phyloP scores from a whole-genome alignment of 352 stramenopile genomes.

The Pythium dissimile region DNA sequence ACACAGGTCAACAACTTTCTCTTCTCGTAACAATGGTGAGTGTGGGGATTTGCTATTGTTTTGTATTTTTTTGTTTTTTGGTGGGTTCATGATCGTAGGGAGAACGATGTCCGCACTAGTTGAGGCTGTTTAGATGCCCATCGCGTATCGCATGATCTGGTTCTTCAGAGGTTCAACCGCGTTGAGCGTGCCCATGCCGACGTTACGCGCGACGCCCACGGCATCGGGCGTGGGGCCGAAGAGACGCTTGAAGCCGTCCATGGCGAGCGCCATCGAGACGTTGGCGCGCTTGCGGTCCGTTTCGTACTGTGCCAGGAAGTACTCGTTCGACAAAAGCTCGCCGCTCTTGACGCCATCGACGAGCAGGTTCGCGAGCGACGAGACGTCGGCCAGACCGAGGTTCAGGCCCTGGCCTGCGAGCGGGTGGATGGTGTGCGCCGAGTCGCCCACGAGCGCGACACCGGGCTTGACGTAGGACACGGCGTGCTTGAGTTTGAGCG shows the following conservation, averaged over 20 bases:
- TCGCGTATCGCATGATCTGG: slow-evolving; percentile 88
- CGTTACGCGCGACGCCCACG: slow-evolving; percentile 71
- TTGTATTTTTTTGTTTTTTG: slow-evolving; percentile 3
- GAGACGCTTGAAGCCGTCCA: slow-evolving; percentile 89
- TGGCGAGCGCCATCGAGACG: slow-evolving; percentile 77
- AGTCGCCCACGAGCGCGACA: slow-evolving; percentile 92
- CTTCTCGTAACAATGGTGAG: slow-evolving; percentile 22
- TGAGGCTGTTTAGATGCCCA: slow-evolving; percentile 59
- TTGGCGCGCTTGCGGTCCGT: slow-evolving; percentile 83
- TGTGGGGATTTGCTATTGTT: background rate
- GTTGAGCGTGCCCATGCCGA: slow-evolving; percentile 86
- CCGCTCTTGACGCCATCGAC: slow-evolving; percentile 74
- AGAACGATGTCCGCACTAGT: background rate
- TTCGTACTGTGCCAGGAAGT: slow-evolving; percentile 86
- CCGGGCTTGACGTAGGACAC: slow-evolving; percentile 82
- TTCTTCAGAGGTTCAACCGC: slow-evolving; percentile 86
- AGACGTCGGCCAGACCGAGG: slow-evolving; percentile 91
- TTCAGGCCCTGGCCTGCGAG: slow-evolving; percentile 96
- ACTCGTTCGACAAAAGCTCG: slow-evolving; percentile 68
- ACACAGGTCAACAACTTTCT: slow-evolving; percentile 65
- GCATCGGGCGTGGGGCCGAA: slow-evolving; percentile 74
- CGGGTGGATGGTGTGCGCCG: slow-evolving; percentile 95
- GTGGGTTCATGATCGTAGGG: background rate
- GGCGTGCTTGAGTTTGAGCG: slow-evolving; percentile 88
- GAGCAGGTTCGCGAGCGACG: slow-evolving; percentile 70